Base-by-base conservation (phyloP, 2,329 filamentous ascomycete species). In the Microsporum audouinii region DNA sequence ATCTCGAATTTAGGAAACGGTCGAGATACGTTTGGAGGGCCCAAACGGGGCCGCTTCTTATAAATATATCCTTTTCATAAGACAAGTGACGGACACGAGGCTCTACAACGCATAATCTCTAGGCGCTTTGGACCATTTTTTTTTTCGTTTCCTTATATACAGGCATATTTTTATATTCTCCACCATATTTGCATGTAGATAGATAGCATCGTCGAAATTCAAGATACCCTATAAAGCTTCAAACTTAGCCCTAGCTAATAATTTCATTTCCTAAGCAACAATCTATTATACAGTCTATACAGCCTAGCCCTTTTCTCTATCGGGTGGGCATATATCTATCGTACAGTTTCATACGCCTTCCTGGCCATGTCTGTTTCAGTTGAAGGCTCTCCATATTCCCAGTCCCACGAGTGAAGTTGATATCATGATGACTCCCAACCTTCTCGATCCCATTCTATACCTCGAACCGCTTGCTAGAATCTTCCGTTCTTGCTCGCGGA, bases 401-500 rank as follows among this genome's bases (percentile, higher is more conserved):
- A 90, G 78, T 70, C 84, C 88, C 3, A 84, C 82, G 58, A 91
- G 76, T 3, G 82, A 81, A 7, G 87, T 74, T 3, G 88, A 89
- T 62, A 89, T 86, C 33, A 80, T 78, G 2, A 83, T 78, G 64
- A 91, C 86, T 53, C 87, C 88, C 41, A 84, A 67, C 67, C 82
- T 82, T 63, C 88, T 82, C 66, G 85, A 87, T 64, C 82, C 82
- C 80, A 91, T 86, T 63, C 88, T 87, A 69, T 91, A 86, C 67
- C 84, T 80, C 31, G 86, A 87, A 55, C 83, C 82, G 75, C 86
- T 88, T 70, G 82, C 79, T 62, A 89, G 74, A 64, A 91, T 89
- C 63, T 69, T 68, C 59, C 71, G 69, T 63, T 82, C 80, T 71
- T 89, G 86, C 67, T 80, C 78, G 67, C 84, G 80, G 34, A 94